Percentiles rank a stretch among this genome's conserved stretches.
Evolutionary conservation across 805 yeast species (phyloP).

Genomic region (Yamadazyma kitorensis): DNA sequence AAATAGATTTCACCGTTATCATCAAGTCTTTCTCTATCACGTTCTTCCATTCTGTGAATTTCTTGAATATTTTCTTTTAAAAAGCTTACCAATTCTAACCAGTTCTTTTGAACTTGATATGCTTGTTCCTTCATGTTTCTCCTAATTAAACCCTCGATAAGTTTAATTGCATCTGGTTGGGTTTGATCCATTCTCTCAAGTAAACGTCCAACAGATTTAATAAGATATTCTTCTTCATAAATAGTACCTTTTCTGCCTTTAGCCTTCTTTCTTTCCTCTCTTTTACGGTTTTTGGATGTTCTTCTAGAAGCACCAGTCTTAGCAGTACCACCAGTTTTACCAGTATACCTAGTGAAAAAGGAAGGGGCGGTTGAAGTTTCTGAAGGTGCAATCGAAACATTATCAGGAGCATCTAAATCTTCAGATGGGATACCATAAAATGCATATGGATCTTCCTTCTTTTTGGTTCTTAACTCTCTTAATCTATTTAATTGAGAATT

Average conservation of each 20-base stretch:
- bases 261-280: constrained; percentile 95
- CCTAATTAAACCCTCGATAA: constrained; percentile 75
- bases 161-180: constrained; percentile 64
- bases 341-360: constrained; percentile 93
- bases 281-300: constrained; percentile 86
- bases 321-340: constrained; percentile 94
- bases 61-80: constrained; percentile 65
- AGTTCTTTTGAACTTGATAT: constrained; percentile 67
- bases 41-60: constrained; percentile 77
- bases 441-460: constrained; percentile 78
- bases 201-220: constrained; percentile 83
- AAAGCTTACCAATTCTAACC: constrained; percentile 53
- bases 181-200: constrained; percentile 77
- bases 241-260: constrained; percentile 97
- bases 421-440: constrained; percentile 67
- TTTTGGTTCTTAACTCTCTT: constrained; percentile 81
- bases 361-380: constrained; percentile 92
- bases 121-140: constrained; percentile 78
- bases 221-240: constrained; percentile 93
- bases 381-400: constrained; percentile 91
- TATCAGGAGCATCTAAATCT: constrained; percentile 76
- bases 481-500: constrained; percentile 79
- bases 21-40: constrained; percentile 84
- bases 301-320: constrained; percentile 93
- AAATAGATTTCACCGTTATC: constrained; percentile 83